phyloP scores from a whole-genome alignment of 2,329 filamentous ascomycete species.

The Herpotrichia juniperi region DNA sequence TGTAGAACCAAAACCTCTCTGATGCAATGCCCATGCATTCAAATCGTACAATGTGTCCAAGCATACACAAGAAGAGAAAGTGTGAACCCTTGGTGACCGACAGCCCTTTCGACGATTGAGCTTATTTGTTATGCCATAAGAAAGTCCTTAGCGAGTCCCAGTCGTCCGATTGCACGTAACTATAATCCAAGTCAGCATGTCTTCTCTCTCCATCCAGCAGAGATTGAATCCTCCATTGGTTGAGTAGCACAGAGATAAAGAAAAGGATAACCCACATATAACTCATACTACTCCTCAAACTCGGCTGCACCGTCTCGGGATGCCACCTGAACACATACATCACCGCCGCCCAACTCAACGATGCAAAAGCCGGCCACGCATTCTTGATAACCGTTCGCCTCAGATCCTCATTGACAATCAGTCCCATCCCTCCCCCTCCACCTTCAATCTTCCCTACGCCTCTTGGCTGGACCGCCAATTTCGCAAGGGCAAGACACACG shows the following conservation, averaged over 20 bases:
- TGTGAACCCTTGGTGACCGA: background rate
- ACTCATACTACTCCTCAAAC: conserved; percentile 91
- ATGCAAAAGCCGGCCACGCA: conserved; percentile 92
- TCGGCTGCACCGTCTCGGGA: conserved; percentile 88
- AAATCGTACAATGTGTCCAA: background rate
- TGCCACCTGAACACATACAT: conserved; percentile 96
- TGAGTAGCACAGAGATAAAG: background rate
- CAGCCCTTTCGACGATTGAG: too few relatives aligned
- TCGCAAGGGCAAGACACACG: conserved; percentile 82
- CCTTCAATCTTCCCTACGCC: conserved; percentile 46
- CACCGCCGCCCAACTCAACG: conserved; percentile 86
- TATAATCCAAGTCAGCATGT: conserved; percentile 39
- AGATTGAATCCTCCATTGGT: background rate
- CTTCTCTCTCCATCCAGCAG: background rate
- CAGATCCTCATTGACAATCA: conserved; percentile 45
- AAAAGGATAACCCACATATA: conserved; percentile 76
- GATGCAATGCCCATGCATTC: background rate
- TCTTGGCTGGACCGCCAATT: conserved; percentile 74
- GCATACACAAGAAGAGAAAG: background rate
- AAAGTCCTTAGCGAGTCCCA: conserved; percentile 89
- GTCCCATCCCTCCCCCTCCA: conserved; percentile 41
- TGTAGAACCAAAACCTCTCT: background rate
- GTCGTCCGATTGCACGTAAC: conserved; percentile 79
- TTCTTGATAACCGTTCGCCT: conserved; percentile 57
- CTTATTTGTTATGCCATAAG: conserved; percentile 78